These are phyloP conservation scores for Pythium aquatile DNA, from an alignment of 352 stramenopile species.

Conservation along the genomic window DNA sequence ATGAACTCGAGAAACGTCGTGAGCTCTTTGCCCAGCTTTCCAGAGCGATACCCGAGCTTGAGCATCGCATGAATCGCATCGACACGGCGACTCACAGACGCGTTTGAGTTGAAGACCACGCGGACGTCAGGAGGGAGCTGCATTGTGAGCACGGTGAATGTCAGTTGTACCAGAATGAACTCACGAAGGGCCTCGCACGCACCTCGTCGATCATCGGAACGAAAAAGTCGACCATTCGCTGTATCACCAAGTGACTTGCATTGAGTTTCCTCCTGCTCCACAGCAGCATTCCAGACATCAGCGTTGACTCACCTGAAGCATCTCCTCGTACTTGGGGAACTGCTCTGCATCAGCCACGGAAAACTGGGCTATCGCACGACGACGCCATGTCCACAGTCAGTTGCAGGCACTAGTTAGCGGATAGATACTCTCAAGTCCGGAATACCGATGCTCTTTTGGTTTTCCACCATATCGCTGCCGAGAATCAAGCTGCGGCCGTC, in stretches of 20 bases:
- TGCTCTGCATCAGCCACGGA: conserved; percentile 67
- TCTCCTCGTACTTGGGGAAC: conserved; percentile 82
- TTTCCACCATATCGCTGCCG: conserved; percentile 68
- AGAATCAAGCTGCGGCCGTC: conserved; percentile 80
- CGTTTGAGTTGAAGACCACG: conserved; percentile 54
- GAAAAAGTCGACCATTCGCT: conserved; percentile 83
- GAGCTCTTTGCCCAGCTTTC: conserved; percentile 70
- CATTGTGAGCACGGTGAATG: not conserved
- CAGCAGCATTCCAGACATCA: not conserved
- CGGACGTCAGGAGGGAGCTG: conserved; percentile 73
- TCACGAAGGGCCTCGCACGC: not conserved
- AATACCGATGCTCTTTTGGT: conserved; percentile 72
- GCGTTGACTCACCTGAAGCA: conserved; percentile 51
- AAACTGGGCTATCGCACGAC: conserved; percentile 63
- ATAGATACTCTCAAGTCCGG: not conserved
- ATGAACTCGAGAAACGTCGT: conserved; percentile 89
- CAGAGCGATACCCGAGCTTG: conserved; percentile 56
- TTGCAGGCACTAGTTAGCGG: too few relatives aligned
- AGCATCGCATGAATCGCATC: conserved; percentile 69
- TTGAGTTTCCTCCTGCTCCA: conserved; percentile 1
- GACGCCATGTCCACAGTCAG: not conserved
- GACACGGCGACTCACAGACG: conserved; percentile 52
- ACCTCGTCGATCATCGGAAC: conserved; percentile 82
- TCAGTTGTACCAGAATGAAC: too few relatives aligned
- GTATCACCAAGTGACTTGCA: not conserved